Percentiles rank a stretch among this genome's conserved stretches.
phyloP scores from a whole-genome alignment of 163 green algal species.

The Chlamydomonas reinhardtii region DNA sequence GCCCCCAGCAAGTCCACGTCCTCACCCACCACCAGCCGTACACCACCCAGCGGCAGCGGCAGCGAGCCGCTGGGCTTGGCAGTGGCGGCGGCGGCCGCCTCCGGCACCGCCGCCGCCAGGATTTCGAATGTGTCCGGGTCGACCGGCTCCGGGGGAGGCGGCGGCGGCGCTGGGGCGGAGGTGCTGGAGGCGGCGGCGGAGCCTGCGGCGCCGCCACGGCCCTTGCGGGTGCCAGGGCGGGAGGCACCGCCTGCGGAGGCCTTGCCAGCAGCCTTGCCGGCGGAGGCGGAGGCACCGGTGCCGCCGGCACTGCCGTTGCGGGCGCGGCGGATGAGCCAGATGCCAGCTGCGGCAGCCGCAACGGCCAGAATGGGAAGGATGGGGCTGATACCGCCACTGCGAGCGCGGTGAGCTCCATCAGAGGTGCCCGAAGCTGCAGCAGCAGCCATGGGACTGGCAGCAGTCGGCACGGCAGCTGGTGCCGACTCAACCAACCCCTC shows the following conservation, averaged over 20 bases:
- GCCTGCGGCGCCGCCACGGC: no score
- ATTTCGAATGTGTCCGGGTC: slow-evolving; percentile 1
- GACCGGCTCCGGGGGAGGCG: background rate
- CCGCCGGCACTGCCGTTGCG: background rate
- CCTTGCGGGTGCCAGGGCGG: background rate
- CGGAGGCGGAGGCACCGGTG: background rate
- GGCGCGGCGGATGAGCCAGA: slow-evolving; percentile 17
- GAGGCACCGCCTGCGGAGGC: background rate
- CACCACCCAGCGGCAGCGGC: slow-evolving; percentile 6
- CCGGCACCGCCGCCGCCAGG: background rate
- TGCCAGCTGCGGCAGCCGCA: background rate
- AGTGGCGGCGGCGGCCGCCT: background rate
- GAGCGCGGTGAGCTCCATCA: no score
- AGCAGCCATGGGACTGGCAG: no score
- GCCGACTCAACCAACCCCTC: no score
- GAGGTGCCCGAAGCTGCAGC: no score
- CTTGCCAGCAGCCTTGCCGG: background rate
- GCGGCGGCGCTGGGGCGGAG: no score
- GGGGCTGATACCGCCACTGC: no score
- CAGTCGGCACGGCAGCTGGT: no score
- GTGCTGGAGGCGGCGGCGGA: no score
- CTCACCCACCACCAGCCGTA: slow-evolving; percentile 57
- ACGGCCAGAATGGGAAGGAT: background rate
- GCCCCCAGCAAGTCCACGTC: slow-evolving; percentile 50
- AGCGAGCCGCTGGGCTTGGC: background rate